phyloP scores from a whole-genome alignment of 2,329 filamentous ascomycete species.

The Aspergillus ustus region DNA sequence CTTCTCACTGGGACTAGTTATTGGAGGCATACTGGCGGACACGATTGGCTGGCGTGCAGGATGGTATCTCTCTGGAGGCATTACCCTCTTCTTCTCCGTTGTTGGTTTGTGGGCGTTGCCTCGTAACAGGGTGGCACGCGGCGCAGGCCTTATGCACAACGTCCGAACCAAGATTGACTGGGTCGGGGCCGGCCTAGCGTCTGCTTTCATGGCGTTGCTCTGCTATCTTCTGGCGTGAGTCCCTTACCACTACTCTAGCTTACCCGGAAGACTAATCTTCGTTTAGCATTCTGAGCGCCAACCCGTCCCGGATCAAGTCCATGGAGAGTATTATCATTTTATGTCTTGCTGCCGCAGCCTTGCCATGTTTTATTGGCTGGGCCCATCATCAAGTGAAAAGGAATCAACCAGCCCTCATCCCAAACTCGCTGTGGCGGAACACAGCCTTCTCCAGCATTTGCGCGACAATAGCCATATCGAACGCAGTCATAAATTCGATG shows the following conservation, averaged over 20 bases:
- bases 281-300: conserved; percentile 1
- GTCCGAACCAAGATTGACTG: conserved; percentile 53
- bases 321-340: conserved; percentile 34
- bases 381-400: conserved; percentile 30
- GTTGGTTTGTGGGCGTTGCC: conserved; percentile 25
- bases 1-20: conserved; percentile 55
- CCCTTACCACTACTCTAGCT: neutral
- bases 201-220: conserved; percentile 51
- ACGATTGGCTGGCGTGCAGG: conserved; percentile 54
- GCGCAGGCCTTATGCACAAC: conserved; percentile 23
- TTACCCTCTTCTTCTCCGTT: conserved; percentile 28
- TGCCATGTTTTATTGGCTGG: conserved; percentile 34
- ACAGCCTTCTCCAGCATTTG: conserved; percentile 37
- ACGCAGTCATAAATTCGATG: conserved; percentile 6
- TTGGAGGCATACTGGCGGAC: conserved; percentile 44
- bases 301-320: conserved; percentile 7
- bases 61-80: conserved; percentile 50
- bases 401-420: conserved; percentile 36
- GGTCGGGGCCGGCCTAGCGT: conserved; percentile 51
- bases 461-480: conserved; percentile 28
- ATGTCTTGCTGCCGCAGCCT: conserved; percentile 31
- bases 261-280: neutral
- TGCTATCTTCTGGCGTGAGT: conserved; percentile 49
- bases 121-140: conserved; percentile 32
- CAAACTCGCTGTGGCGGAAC: conserved; percentile 40